Conservation (phyloP, 78 protist species). For the Dictyostelium capitatum region DNA sequence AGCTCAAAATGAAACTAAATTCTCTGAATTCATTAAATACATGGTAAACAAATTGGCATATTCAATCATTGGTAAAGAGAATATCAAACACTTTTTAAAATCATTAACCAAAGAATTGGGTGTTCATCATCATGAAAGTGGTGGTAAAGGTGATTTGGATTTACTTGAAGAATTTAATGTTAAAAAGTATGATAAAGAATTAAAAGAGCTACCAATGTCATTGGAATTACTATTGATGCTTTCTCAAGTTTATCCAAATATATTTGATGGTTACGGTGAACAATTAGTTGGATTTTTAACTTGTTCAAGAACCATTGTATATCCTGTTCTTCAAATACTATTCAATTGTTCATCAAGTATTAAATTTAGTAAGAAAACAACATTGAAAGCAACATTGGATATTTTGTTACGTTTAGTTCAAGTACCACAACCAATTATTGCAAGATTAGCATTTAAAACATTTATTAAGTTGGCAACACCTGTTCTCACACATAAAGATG, state of each 20-base stretch:
- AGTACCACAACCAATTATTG: conserved; percentile 43
- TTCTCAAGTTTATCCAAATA: conserved; percentile 20
- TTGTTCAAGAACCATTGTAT: conserved; percentile 39
- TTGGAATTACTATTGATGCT: background rate
- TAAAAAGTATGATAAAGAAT: conserved; percentile 33
- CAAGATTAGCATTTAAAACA: conserved; percentile 42
- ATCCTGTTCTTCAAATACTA: background rate
- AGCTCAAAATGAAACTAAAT: background rate
- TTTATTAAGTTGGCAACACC: conserved; percentile 14
- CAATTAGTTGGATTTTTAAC: conserved; percentile 9
- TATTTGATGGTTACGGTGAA: background rate
- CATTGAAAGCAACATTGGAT: background rate
- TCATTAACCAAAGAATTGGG: conserved; percentile 2
- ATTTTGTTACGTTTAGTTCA: conserved; percentile 14
- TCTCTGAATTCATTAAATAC: conserved; percentile 49
- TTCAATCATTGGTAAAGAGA: conserved; percentile 15
- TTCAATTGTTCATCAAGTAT: background rate
- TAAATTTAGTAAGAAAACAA: background rate
- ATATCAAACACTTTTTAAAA: conserved; percentile 1
- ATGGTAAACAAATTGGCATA: background rate
- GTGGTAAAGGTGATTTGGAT: background rate
- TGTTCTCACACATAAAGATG: background rate
- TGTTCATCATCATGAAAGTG: background rate
- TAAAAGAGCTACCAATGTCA: background rate
- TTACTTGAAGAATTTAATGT: conserved; percentile 2